phyloP scores from a whole-genome alignment of 148 eudicot species.

The Drosera capensis region DNA sequence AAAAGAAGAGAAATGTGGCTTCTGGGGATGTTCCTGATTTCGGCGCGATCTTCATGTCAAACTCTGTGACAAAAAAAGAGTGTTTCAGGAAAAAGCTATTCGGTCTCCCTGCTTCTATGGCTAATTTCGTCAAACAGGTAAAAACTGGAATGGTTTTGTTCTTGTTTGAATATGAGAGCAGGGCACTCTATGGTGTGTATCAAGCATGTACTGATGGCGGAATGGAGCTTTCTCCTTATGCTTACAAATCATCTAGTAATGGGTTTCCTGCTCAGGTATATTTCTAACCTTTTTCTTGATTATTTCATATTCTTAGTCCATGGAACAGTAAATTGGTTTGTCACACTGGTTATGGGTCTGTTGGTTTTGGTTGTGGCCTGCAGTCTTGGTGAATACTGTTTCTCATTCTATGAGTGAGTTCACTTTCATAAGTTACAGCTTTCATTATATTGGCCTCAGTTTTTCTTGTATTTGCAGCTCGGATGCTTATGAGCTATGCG shows the following conservation, averaged over 20 bases:
- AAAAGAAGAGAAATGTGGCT: slow-evolving; percentile 9
- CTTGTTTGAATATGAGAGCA: slow-evolving; percentile 43
- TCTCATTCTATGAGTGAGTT: not conserved
- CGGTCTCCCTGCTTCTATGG: slow-evolving; percentile 32
- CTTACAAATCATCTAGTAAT: slow-evolving; percentile 25
- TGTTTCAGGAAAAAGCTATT: slow-evolving; percentile 35
- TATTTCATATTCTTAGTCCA: not conserved
- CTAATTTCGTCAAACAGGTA: slow-evolving; percentile 38
- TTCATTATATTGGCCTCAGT: too few species aligned
- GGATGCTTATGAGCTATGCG: too few species aligned
- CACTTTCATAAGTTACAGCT: not conserved
- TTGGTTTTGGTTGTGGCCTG: too few species aligned
- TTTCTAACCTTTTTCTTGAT: not conserved
- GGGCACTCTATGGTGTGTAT: slow-evolving; percentile 55
- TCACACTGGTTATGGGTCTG: not conserved
- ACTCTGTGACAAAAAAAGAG: slow-evolving; percentile 26
- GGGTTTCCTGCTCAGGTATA: slow-evolving; percentile 64
- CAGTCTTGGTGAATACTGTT: too few species aligned
- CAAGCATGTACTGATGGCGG: slow-evolving; percentile 57
- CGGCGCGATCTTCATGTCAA: slow-evolving; percentile 71
- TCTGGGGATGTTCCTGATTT: slow-evolving; percentile 27
- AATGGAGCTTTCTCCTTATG: slow-evolving; percentile 32
- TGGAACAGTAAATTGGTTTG: not conserved
- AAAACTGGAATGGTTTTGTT: slow-evolving; percentile 67
- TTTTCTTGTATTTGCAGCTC: not conserved